Evolutionary conservation across 2,329 filamentous ascomycete genomes (phyloP).

Genomic region (Cladosporium sp.): DNA sequence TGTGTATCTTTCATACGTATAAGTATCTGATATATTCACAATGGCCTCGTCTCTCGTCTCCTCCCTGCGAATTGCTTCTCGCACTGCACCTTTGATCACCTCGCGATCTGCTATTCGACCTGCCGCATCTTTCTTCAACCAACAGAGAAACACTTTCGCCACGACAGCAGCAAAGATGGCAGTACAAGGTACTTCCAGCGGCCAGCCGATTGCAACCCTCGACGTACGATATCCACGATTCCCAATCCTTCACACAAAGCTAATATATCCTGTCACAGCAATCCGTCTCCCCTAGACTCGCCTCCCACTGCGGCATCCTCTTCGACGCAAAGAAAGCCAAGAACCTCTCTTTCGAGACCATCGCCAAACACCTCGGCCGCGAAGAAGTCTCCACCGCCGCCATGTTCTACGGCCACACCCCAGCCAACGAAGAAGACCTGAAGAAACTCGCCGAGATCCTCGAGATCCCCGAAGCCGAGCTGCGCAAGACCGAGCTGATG

Average conservation of each 20-base stretch:
- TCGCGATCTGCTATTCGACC: conserved; percentile 17
- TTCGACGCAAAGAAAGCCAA: conserved; percentile 78
- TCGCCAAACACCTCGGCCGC: conserved; percentile 71
- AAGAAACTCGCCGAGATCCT: conserved; percentile 67
- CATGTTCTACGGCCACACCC: conserved; percentile 85
- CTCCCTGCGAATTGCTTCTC: conserved; percentile 19
- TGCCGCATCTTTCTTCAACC: conserved; percentile 10
- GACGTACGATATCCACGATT: conserved; percentile 26
- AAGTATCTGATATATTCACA: conserved; percentile 4
- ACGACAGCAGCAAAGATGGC: conserved; percentile 23
- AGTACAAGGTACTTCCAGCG: conserved; percentile 26
- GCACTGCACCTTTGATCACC: conserved; percentile 14
- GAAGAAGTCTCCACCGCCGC: conserved; percentile 84
- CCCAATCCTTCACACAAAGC: background rate
- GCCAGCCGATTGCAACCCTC: conserved; percentile 36
- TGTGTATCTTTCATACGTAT: background rate
- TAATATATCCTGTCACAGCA: conserved; percentile 48
- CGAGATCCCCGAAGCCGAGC: conserved; percentile 55
- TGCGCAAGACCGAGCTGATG: conserved; percentile 61
- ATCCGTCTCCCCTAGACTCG: conserved; percentile 68
- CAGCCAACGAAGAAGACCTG: conserved; percentile 69
- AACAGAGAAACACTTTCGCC: conserved; percentile 20
- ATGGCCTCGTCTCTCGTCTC: conserved; percentile 20
- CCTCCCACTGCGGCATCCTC: conserved; percentile 68
- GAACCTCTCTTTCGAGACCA: conserved; percentile 75